Percentiles rank a stretch among this genome's conserved stretches.
Evolutionary conservation across 1,284 basidiomycete genomes (phyloP).

Genomic region (Taiwanofungus camphoratus): DNA sequence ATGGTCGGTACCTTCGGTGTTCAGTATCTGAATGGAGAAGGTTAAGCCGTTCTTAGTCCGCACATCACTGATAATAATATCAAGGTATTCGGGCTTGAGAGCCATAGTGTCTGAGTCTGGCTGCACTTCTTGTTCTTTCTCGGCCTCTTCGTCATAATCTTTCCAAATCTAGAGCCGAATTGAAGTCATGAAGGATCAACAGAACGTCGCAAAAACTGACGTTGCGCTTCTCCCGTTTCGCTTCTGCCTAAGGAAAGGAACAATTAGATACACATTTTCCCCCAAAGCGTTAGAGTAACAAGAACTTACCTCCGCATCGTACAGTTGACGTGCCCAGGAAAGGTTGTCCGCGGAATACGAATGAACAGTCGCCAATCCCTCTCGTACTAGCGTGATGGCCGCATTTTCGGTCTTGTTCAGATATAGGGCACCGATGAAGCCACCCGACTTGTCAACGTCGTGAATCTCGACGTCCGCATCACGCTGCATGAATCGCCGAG

Average conservation of each 20-base stretch:
- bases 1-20: slow-evolving; percentile 68
- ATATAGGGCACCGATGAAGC: slow-evolving; percentile 91
- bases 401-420: slow-evolving; percentile 79
- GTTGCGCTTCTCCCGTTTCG: slow-evolving; percentile 72
- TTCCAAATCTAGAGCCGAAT: slow-evolving; percentile 64
- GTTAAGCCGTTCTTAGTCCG: slow-evolving; percentile 69
- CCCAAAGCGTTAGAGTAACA: too few relatives aligned
- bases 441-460: slow-evolving; percentile 88
- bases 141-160: slow-evolving; percentile 68
- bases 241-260: slow-evolving; percentile 52
- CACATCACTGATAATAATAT: slow-evolving; percentile 89
- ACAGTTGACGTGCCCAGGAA: slow-evolving; percentile 73
- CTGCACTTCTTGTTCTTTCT: slow-evolving; percentile 43
- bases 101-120: slow-evolving; percentile 43
- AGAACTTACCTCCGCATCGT: slow-evolving; percentile 70
- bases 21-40: slow-evolving; percentile 91
- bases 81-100: slow-evolving; percentile 80
- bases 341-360: slow-evolving; percentile 82
- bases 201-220: slow-evolving; percentile 38
- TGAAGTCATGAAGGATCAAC: slow-evolving; percentile 8
- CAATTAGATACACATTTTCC: slow-evolving; percentile 2
- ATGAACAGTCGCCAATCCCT: slow-evolving; percentile 86
- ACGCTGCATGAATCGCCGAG: slow-evolving; percentile 83
- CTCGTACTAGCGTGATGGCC: slow-evolving; percentile 77
- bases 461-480: slow-evolving; percentile 94